Evolutionary conservation across 2,329 filamentous ascomycete species (phyloP).

Genomic region (Sphaceloma murrayae): DNA sequence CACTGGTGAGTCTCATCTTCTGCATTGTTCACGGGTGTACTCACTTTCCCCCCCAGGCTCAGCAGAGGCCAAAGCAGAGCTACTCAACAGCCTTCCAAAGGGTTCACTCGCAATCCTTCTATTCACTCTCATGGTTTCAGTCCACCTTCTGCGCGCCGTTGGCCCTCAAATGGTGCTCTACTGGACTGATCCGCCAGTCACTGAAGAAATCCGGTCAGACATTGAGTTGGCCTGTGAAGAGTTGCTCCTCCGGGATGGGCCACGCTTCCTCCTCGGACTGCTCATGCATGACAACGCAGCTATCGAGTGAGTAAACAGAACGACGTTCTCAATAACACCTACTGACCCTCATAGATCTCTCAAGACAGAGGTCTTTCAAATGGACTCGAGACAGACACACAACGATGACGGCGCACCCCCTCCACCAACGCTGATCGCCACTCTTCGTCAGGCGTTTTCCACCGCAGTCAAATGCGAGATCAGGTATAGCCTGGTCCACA

Average conservation of each 20-base stretch:
- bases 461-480: constrained; percentile 20
- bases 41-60: constrained; percentile 4
- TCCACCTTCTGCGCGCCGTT: constrained; percentile 27
- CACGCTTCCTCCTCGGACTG: constrained; percentile 25
- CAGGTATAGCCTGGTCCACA: constrained; percentile 22
- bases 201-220: constrained; percentile 22
- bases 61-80: constrained; percentile 18
- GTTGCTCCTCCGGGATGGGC: constrained; percentile 26
- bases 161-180: constrained; percentile 23
- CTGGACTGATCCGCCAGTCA: constrained; percentile 11
- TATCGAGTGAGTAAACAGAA: constrained; percentile 20
- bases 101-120: constrained; percentile 28
- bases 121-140: constrained; percentile 26
- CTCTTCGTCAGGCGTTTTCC: constrained; percentile 25
- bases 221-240: constrained; percentile 29
- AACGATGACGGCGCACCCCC: constrained; percentile 20
- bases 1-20: constrained; percentile 14
- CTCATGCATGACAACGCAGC: constrained; percentile 20
- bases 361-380: constrained; percentile 21
- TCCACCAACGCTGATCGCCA: constrained; percentile 25
- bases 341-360: constrained; percentile 21
- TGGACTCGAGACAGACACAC: constrained; percentile 23
- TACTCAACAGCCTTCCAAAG: constrained; percentile 24
- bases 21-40: background rate
- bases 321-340: background rate